Evolutionary conservation across 805 yeast genomes (phyloP).

Genomic region (Metschnikowia hibisci): DNA sequence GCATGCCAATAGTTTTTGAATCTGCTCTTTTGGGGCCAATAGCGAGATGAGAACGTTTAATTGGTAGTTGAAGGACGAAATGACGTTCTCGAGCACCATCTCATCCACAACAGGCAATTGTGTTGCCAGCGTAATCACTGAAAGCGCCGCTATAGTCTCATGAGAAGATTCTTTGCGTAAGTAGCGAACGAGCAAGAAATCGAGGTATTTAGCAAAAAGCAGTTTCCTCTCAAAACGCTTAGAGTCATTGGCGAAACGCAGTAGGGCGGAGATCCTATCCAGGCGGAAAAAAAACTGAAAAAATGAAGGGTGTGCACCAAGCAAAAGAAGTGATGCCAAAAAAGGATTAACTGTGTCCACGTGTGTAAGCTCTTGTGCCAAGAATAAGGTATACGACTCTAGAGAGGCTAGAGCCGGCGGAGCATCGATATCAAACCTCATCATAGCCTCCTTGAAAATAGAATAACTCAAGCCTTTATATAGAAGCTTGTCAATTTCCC

Average conservation of each 20-base stretch:
- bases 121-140: constrained; percentile 13
- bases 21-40: not conserved
- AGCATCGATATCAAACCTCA: constrained; percentile 11
- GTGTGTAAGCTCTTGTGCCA: constrained; percentile 19
- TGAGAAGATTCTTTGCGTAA: constrained; percentile 3
- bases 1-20: constrained; percentile 1
- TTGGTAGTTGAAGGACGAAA: constrained; percentile 13
- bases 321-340: constrained; percentile 21
- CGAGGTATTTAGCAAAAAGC: constrained; percentile 19
- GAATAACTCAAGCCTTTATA: constrained; percentile 32
- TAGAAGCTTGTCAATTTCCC: constrained; percentile 37
- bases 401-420: constrained; percentile 15
- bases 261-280: not conserved
- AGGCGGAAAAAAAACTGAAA: constrained; percentile 24
- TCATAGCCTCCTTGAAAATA: constrained; percentile 22
- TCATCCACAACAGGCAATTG: constrained; percentile 19
- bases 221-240: constrained; percentile 26
- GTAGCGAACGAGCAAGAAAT: constrained; percentile 7
- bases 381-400: constrained; percentile 20
- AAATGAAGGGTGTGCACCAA: constrained; percentile 19
- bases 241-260: constrained; percentile 13
- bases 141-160: constrained; percentile 19
- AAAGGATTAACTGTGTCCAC: constrained; percentile 16
- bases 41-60: constrained; percentile 12
- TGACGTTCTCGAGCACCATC: constrained; percentile 18